Conservation (phyloP, 257 asterid species). For the Ocimum tenuiflorum region DNA sequence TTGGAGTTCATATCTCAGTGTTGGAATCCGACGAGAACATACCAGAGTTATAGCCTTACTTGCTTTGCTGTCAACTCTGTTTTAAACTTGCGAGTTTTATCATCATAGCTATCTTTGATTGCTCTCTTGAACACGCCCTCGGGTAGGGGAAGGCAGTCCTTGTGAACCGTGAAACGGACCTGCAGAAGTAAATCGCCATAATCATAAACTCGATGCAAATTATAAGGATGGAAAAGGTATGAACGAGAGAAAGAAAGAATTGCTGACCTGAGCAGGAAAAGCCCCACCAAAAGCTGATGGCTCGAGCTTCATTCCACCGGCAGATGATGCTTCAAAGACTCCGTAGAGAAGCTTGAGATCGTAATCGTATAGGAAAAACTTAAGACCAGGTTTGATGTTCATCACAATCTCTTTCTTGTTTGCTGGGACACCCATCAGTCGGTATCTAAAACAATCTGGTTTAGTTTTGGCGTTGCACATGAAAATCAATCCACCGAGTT, state of each 20-base stretch:
- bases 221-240: conserved; percentile 1
- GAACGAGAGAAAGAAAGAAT: not conserved
- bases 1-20: not conserved
- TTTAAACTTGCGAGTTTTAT: conserved; percentile 60
- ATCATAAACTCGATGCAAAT: conserved; percentile 6
- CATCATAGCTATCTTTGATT: conserved; percentile 61
- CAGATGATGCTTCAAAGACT: conserved; percentile 68
- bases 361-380: conserved; percentile 77
- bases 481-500: conserved; percentile 72
- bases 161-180: conserved; percentile 57
- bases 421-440: conserved; percentile 69
- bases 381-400: conserved; percentile 69
- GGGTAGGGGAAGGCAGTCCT: conserved; percentile 74
- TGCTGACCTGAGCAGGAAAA: conserved; percentile 82
- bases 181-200: conserved; percentile 22
- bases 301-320: conserved; percentile 87
- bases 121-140: conserved; percentile 73
- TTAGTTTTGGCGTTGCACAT: conserved; percentile 91
- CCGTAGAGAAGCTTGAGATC: conserved; percentile 90
- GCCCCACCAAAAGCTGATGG: conserved; percentile 79
- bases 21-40: not conserved
- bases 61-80: conserved; percentile 63
- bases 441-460: conserved; percentile 78
- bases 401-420: conserved; percentile 56
- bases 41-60: conserved; percentile 33